Percentiles rank a stretch among this genome's conserved stretches.
Evolutionary conservation across 192 early-diverging fungal genomes (phyloP).

Genomic region (Entrophospora sp.): DNA sequence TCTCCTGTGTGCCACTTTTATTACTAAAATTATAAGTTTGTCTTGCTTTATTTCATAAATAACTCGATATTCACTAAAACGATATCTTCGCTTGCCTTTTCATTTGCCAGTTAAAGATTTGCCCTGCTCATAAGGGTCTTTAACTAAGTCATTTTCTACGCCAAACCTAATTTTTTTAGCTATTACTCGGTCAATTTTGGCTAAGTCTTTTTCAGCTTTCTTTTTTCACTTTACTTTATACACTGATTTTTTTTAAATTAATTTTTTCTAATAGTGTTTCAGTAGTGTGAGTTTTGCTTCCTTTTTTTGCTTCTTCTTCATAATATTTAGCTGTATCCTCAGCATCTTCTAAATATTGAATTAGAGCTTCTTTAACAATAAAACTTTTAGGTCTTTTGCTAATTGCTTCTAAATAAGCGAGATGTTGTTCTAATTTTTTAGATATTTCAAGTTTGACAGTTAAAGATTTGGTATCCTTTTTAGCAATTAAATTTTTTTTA

Average conservation of each 20-base stretch:
- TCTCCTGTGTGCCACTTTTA: background rate
- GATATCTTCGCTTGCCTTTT: background rate
- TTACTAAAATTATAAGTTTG: background rate
- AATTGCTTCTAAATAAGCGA: background rate
- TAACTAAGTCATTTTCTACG: background rate
- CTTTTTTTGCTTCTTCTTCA: background rate
- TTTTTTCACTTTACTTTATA: background rate
- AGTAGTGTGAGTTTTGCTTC: background rate
- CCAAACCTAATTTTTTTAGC: background rate
- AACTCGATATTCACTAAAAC: conserved; percentile 1
- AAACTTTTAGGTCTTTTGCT: background rate
- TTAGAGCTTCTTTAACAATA: background rate
- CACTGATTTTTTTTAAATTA: background rate
- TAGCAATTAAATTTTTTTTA: too few relatives aligned
- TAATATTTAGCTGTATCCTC: background rate
- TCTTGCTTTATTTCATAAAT: background rate
- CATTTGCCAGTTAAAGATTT: background rate
- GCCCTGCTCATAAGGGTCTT: background rate
- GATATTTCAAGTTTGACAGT: background rate
- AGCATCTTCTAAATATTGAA: background rate
- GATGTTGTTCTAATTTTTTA: background rate
- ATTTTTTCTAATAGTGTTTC: background rate
- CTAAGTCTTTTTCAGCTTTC: background rate
- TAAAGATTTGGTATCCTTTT: too few relatives aligned
- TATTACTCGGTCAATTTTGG: background rate